Evolutionary conservation across 2,329 filamentous ascomycete species (phyloP), one percentile per base, ranked within the genome.

Genomic region (Incumbomyces delicatus): DNA sequence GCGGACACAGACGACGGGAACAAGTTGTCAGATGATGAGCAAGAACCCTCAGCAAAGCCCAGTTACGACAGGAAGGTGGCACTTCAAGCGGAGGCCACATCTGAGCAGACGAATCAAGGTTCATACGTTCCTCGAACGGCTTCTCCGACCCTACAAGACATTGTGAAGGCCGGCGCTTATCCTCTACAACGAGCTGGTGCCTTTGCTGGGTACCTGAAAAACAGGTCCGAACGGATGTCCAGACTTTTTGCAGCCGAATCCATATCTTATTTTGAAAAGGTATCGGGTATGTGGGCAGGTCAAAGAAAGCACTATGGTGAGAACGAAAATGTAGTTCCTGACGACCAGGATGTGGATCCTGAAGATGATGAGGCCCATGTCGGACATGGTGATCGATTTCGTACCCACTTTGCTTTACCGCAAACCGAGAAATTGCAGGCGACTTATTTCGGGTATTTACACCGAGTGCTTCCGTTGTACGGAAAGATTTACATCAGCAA

Each of bases 401-500:
- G 87, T 37, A 78, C 81, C 1, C 88, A 96, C 60, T 98, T 98
- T 67, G 86, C 87, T 1, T 73, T 96, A n/a, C 86, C 89, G 0
- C 73, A 80, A 30, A 80, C 80, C 1, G 92, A 98, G 61, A 84
- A 80, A 61, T 76, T 98, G 1, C 81, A 87, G 52, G 89, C 90
- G 1, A 86, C 87, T 1, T 96, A 92, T 65, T 96, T 88, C 64
- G 87, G 86, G n/a, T 86, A 85, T 60, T 74, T 96, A n/a, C 80
- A 94, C 57, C 81, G 89, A 2, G 87, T 95, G 0, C 66, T 96
- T 27, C 92, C 92, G 2, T 74, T 96, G 1, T 96, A 95, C 58
- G 92, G 92, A 57, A 98, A 96, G 66, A 85, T 96, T 30, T 98
- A 98, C 65, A 82, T 96, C 55, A 89, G 92, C 60, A 81, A 88